Conservation (phyloP, 768 basidiomycete species). For the Lactarius tabidus region DNA sequence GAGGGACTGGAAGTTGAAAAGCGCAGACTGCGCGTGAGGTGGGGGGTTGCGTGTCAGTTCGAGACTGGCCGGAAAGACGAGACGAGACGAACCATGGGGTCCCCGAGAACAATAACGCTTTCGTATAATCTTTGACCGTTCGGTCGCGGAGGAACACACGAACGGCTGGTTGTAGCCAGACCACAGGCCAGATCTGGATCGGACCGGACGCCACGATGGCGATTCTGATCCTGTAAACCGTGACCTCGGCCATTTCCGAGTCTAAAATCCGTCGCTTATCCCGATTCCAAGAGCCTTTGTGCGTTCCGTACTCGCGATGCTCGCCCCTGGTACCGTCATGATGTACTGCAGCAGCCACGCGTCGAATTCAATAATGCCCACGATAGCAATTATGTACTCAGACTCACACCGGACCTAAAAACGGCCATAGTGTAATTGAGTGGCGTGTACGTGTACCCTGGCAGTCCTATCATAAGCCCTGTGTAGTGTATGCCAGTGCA, state of each 20-base stretch:
- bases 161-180: no score
- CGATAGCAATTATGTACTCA: no score
- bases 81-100: slow-evolving; percentile 1
- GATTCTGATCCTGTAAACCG: no score
- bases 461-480: background rate
- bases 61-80: background rate
- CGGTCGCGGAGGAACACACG: background rate
- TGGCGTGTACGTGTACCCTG: background rate
- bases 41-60: background rate
- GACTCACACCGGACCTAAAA: no score
- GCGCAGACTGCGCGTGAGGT: slow-evolving; percentile 59
- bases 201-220: no score
- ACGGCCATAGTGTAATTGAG: no score
- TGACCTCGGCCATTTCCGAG: slow-evolving; percentile 92
- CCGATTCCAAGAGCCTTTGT: slow-evolving; percentile 78
- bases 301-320: slow-evolving; percentile 65
- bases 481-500: no score
- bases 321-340: slow-evolving; percentile 71
- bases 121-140: background rate
- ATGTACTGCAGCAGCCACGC: no score
- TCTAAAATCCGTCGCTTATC: slow-evolving; percentile 84
- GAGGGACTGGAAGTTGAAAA: slow-evolving; percentile 97
- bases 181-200: no score
- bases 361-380: no score
- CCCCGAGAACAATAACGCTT: background rate